Base-by-base conservation (phyloP, 345 rosid species). In the Citrus mangshanensis region DNA sequence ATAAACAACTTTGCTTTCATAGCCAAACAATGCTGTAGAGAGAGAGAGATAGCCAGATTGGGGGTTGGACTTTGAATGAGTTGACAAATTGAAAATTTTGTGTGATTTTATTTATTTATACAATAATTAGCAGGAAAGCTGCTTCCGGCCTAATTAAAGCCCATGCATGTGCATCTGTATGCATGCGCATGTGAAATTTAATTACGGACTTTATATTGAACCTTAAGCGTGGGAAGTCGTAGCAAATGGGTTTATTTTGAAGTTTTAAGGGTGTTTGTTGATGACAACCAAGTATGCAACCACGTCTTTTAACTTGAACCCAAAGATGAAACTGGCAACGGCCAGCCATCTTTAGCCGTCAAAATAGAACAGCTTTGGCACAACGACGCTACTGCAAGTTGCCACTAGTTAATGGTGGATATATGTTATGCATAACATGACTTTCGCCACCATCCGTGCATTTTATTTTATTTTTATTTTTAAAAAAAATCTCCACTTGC, bases 131-230 rank as follows among this genome's bases (percentile, higher is more conserved):
- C 60, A 59, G 66, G 38, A 61, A 75, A 70, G 77, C 74, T 59
- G 84, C 85, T 85, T 85, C 28, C 34, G 25, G 55, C 27, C 79
- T 13, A 78, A 74, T 80, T 80, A 84, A 75, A 74, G 85, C 38
- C 68, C 51, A 46, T 13, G 51, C 51, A 46, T 1, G 51, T 46
- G 51, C 51, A 69, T 80, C 73, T 75, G 64, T 77, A 42, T 81
- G 77, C 80, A 62, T 80, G 68, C 70, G 82, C 59, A 49, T 25
- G 38, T 49, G 21, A 65, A 64, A 40, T 68, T 34, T 30, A 46
- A 46, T 46, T 3, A 3, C 18, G 18, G 51, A 3, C 5, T 13
- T 13, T 1, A 46, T 3, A 13, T 13, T 46, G 51, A 13, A 0
- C 18, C 10, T 46, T 1, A 13, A 46, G 51, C 51, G 51, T 13